Evolutionary conservation across 2,329 filamentous ascomycete species (phyloP).

Genomic region (Alternaria viburni): DNA sequence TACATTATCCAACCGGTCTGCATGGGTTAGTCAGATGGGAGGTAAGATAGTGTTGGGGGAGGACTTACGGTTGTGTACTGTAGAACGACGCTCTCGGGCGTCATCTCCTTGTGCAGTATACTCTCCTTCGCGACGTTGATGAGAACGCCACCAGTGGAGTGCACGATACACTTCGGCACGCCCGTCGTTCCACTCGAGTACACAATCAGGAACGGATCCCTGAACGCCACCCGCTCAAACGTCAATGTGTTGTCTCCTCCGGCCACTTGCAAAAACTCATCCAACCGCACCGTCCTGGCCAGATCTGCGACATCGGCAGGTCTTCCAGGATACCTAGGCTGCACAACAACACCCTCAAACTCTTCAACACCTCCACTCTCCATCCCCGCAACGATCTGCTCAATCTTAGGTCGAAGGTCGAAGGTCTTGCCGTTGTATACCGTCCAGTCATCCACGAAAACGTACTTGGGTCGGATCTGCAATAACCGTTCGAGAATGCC

Average conservation of each 20-base stretch:
- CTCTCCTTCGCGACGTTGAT: conserved; percentile 68
- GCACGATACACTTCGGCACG: conserved; percentile 84
- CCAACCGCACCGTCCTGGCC: conserved; percentile 54
- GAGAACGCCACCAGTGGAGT: conserved; percentile 71
- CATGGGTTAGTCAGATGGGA: neutral
- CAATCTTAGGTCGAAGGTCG: conserved; percentile 76
- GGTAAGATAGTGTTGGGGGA: neutral
- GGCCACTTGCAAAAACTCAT: conserved; percentile 50
- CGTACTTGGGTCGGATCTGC: conserved; percentile 76
- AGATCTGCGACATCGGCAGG: conserved; percentile 66
- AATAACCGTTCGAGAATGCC: conserved; percentile 76
- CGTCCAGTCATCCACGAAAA: conserved; percentile 84
- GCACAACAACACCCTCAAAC: conserved; percentile 69
- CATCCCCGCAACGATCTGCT: conserved; percentile 69
- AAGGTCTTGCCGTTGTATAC: conserved; percentile 79
- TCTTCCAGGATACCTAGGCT: conserved; percentile 66
- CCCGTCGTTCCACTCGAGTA: conserved; percentile 85
- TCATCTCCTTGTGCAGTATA: conserved; percentile 57
- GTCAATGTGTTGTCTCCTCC: conserved; percentile 50
- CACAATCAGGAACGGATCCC: conserved; percentile 78
- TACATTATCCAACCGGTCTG: conserved; percentile 82
- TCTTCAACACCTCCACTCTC: conserved; percentile 60
- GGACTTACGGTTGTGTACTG: conserved; percentile 63
- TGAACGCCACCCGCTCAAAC: conserved; percentile 70
- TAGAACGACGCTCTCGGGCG: conserved; percentile 53